phyloP scores from a whole-genome alignment of 177 flowering plant species.

The Telopea speciosissima region DNA sequence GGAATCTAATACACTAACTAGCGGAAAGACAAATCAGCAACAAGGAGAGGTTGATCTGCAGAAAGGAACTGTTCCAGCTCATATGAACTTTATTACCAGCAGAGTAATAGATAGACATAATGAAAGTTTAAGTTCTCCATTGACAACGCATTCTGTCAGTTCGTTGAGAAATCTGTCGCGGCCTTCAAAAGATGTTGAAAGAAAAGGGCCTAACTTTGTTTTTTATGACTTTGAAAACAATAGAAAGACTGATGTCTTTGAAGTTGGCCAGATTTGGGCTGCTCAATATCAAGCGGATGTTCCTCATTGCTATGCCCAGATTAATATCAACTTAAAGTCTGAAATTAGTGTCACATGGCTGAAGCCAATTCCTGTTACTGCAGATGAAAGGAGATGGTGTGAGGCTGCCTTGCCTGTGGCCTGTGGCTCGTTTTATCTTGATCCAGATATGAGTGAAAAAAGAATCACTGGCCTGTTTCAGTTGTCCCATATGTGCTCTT shows the following conservation, averaged over 20 bases:
- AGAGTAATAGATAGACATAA: constrained; percentile 9
- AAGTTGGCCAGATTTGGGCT: constrained; percentile 42
- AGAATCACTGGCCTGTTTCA: constrained; percentile 8
- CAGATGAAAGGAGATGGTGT: constrained; percentile 40
- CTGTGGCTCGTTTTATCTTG: constrained; percentile 38
- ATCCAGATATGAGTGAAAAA: constrained; percentile 12
- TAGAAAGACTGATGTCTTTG: constrained; percentile 20
- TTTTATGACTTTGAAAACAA: constrained; percentile 27
- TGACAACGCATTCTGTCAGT: neutral
- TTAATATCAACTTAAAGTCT: constrained; percentile 9
- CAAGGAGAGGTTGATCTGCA: neutral
- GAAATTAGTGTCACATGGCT: constrained; percentile 24
- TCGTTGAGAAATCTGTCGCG: neutral
- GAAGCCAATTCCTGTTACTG: constrained; percentile 32
- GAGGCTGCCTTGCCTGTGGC: constrained; percentile 44
- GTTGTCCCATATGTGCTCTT: constrained; percentile 24
- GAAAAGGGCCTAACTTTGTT: constrained; percentile 10
- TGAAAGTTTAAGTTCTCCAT: constrained; percentile 5
- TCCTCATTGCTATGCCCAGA: constrained; percentile 30
- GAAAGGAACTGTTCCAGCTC: constrained; percentile 8
- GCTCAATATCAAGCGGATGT: constrained; percentile 19
- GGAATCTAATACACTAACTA: neutral
- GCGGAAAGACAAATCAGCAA: neutral
- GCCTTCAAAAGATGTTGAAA: constrained; percentile 3
- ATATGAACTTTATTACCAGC: constrained; percentile 4